Percentiles rank a stretch among this genome's conserved stretches.
Evolutionary conservation across 208 protist genomes (phyloP).

Genomic region (Acanthamoeba healyi): DNA sequence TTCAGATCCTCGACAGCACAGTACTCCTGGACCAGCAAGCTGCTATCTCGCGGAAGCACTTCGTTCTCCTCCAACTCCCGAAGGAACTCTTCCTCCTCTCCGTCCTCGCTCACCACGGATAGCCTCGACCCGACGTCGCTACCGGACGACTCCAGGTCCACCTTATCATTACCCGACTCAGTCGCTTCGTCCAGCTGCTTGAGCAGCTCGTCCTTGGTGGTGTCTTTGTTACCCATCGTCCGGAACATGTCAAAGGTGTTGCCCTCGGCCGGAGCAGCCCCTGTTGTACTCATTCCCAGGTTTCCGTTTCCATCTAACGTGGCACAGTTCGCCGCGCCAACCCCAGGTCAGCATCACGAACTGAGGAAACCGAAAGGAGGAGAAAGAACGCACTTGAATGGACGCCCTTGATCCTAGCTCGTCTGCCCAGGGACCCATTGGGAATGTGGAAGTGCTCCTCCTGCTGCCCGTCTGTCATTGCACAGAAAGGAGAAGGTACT

Average conservation of each 20-base stretch:
- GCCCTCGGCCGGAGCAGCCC: not conserved
- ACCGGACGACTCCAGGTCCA: constrained; percentile 27
- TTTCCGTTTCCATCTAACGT: not conserved
- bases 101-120: constrained; percentile 1
- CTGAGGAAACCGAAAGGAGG: not conserved
- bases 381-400: not conserved
- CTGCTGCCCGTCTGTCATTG: not conserved
- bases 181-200: constrained; percentile 65
- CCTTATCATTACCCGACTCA: not conserved
- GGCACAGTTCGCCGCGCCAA: not conserved
- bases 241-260: constrained; percentile 73
- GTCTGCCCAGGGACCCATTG: not conserved
- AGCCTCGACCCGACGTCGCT: not conserved
- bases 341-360: too few species aligned
- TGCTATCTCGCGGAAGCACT: not conserved
- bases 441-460: constrained; percentile 54
- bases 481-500: not conserved
- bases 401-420: constrained; percentile 11
- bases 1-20: constrained; percentile 67
- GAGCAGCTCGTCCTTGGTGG: constrained; percentile 67
- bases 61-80: constrained; percentile 63
- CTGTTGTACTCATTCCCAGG: not conserved
- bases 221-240: not conserved
- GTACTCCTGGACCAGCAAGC: constrained; percentile 43
- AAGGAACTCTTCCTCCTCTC: constrained; percentile 19